phyloP scores from a whole-genome alignment of 768 basidiomycete species.

The Russula earlei region DNA sequence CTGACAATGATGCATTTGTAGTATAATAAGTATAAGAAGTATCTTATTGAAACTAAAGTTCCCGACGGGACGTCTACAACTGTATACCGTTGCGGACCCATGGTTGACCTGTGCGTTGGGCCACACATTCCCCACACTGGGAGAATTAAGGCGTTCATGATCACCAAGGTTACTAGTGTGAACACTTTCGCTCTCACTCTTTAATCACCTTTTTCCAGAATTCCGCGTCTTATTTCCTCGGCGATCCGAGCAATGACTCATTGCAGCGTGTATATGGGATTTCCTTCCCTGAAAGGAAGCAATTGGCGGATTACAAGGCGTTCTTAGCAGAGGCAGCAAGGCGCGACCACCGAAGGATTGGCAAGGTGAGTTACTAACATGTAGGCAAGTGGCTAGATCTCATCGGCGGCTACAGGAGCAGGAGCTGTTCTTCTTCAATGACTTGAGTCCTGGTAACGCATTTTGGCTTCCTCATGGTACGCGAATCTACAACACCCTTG shows the following conservation, averaged over 20 bases:
- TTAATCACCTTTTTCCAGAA: conserved; percentile 41
- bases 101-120: conserved; percentile 95
- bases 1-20: conserved; percentile 27
- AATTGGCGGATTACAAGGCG: conserved; percentile 86
- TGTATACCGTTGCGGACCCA: conserved; percentile 96
- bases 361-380: conserved; percentile 41
- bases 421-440: conserved; percentile 98
- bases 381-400: background rate
- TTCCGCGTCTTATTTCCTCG: conserved; percentile 97
- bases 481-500: conserved; percentile 87
- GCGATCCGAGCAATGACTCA: conserved; percentile 85
- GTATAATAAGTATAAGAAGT: conserved; percentile 99
- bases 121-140: conserved; percentile 98
- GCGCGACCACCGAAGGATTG: conserved; percentile 94
- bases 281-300: conserved; percentile 97
- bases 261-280: conserved; percentile 96
- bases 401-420: conserved; percentile 51
- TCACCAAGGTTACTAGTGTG: conserved; percentile 64
- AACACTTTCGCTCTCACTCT: background rate
- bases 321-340: conserved; percentile 98
- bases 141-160: conserved; percentile 93
- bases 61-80: conserved; percentile 95
- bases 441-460: conserved; percentile 86
- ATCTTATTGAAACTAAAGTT: conserved; percentile 91
- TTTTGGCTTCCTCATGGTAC: conserved; percentile 98